A percentile compares a stretch with the other conserved stretches of the same genome.
Conservation (phyloP, 2,329 filamentous ascomycete species). For the Colletotrichum viniferum region DNA sequence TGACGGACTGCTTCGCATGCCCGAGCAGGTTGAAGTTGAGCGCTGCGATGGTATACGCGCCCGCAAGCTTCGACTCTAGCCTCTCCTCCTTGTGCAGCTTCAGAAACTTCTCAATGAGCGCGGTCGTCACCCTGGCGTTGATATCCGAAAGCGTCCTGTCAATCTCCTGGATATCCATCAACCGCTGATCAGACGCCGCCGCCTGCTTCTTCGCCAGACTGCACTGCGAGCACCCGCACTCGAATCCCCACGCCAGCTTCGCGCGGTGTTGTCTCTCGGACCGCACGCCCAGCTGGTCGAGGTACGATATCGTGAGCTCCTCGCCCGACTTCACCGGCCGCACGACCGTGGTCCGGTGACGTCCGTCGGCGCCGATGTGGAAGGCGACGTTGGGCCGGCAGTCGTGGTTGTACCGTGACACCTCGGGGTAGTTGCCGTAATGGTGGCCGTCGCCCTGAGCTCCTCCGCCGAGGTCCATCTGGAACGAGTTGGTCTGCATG, state of each 20-base stretch:
- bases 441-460: conserved; percentile 12
- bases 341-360: conserved; percentile 41
- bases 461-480: conserved; percentile 21
- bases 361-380: conserved; percentile 39
- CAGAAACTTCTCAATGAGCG: conserved; percentile 41
- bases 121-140: conserved; percentile 25
- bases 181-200: conserved; percentile 39
- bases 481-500: conserved; percentile 22
- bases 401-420: conserved; percentile 48
- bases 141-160: conserved; percentile 29
- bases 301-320: conserved; percentile 48
- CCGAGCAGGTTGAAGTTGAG: conserved; percentile 42
- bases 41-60: conserved; percentile 42
- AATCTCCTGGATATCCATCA: conserved; percentile 33
- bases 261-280: conserved; percentile 31
- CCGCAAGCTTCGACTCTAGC: conserved; percentile 35
- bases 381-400: conserved; percentile 50
- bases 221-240: conserved; percentile 44
- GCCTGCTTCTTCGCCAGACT: conserved; percentile 26
- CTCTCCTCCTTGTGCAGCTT: conserved; percentile 43
- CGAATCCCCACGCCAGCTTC: conserved; percentile 41
- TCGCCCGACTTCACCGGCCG: conserved; percentile 43
- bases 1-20: conserved; percentile 39
- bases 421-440: conserved; percentile 22
- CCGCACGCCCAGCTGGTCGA: conserved; percentile 33